phyloP scores from a whole-genome alignment of 495 filamentous ascomycete species.

The Neurospora sp. region DNA sequence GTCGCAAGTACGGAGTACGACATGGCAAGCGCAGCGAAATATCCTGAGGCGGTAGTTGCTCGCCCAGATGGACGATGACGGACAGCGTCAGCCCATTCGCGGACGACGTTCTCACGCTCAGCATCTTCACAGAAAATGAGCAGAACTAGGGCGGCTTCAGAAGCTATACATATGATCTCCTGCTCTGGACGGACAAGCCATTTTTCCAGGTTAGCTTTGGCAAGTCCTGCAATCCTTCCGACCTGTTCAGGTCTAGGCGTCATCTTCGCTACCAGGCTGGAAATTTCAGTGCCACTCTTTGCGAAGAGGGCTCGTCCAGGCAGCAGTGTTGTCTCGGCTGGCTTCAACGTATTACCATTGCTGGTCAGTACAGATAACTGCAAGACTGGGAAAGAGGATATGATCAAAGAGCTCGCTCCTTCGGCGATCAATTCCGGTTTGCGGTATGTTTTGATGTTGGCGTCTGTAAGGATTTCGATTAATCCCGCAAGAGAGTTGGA shows the following conservation, averaged over 20 bases:
- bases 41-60: conserved; percentile 15
- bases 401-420: conserved; percentile 47
- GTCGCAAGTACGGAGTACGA: conserved; percentile 21
- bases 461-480: conserved; percentile 23
- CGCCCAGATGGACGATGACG: conserved; percentile 16
- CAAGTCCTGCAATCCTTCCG: conserved; percentile 13
- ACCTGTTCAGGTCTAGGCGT: conserved; percentile 1
- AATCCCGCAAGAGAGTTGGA: conserved; percentile 7
- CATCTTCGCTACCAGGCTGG: conserved; percentile 8
- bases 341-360: background rate
- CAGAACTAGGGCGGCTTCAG: conserved; percentile 30
- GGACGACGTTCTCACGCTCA: conserved; percentile 22
- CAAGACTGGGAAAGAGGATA: conserved; percentile 30
- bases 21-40: conserved; percentile 33
- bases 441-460: conserved; percentile 33
- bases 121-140: conserved; percentile 24
- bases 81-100: conserved; percentile 28
- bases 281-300: conserved; percentile 6
- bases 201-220: conserved; percentile 18
- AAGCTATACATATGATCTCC: conserved; percentile 32
- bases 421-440: conserved; percentile 63
- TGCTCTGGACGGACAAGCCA: conserved; percentile 34
- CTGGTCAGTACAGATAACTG: conserved; percentile 13
- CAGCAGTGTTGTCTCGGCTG: conserved; percentile 3
- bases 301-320: conserved; percentile 11